phyloP scores from a whole-genome alignment of 164 flowering plant species.

The Magnolia officinalis region DNA sequence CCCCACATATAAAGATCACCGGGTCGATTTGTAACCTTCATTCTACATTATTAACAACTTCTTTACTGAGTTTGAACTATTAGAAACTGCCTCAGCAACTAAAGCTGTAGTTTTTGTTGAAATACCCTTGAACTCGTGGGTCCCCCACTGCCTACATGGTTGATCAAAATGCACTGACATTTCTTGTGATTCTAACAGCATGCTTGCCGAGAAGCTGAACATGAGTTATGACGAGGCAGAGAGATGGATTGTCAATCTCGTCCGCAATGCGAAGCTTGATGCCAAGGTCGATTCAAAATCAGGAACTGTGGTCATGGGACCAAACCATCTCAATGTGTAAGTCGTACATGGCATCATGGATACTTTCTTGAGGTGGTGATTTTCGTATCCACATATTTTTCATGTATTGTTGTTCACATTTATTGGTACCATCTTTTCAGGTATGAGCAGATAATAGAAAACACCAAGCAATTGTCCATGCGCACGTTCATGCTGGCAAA shows the following conservation, averaged over 20 bases:
- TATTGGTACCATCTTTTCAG: slow-evolving; percentile 31
- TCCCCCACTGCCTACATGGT: not conserved
- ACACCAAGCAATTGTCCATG: slow-evolving; percentile 68
- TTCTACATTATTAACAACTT: too few relatives aligned
- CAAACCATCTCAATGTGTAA: slow-evolving; percentile 81
- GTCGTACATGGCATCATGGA: slow-evolving; percentile 18
- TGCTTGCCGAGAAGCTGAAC: slow-evolving; percentile 90
- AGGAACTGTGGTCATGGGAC: slow-evolving; percentile 87
- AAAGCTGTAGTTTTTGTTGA: too few relatives aligned
- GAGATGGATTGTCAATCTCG: slow-evolving; percentile 96
- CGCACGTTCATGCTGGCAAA: slow-evolving; percentile 75
- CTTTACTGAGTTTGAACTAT: too few relatives aligned
- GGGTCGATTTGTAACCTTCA: too few relatives aligned
- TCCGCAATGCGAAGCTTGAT: slow-evolving; percentile 82
- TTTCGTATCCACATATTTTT: not conserved
- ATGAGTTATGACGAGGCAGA: slow-evolving; percentile 89
- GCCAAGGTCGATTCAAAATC: slow-evolving; percentile 82
- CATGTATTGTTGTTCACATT: not conserved
- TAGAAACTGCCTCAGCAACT: too few relatives aligned
- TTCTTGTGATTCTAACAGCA: slow-evolving; percentile 35
- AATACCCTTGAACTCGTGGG: not conserved
- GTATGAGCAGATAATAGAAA: slow-evolving; percentile 89
- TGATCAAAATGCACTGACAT: not conserved
- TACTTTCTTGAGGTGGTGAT: not conserved
- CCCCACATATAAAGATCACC: too few relatives aligned